Conservation (phyloP, 2,329 filamentous ascomycete genomes). For the Cercospora brassicicola region DNA sequence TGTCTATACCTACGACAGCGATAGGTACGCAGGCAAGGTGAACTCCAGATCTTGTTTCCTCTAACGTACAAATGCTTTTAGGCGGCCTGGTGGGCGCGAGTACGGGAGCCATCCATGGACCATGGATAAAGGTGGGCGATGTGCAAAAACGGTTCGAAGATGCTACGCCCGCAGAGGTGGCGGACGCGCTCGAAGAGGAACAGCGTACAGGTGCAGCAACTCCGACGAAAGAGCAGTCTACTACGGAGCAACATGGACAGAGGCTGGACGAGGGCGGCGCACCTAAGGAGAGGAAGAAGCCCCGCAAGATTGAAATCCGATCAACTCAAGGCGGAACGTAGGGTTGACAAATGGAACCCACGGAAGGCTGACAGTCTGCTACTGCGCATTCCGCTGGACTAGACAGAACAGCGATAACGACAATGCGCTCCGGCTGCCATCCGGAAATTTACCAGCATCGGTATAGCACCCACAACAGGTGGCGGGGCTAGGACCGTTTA, state of each 20-base stretch:
- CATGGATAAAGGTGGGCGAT: conserved; percentile 43
- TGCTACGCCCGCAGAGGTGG: conserved; percentile 25
- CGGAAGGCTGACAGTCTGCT: neutral
- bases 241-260: neutral
- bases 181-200: conserved; percentile 22
- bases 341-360: neutral
- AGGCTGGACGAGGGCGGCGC: neutral
- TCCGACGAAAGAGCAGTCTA: neutral
- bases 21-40: neutral
- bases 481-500: neutral
- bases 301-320: conserved; percentile 26
- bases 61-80: neutral
- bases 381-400: neutral
- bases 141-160: conserved; percentile 23
- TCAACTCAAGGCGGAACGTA: neutral
- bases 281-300: conserved; percentile 18
- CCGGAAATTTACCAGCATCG: neutral
- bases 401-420: neutral
- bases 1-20: conserved; percentile 5
- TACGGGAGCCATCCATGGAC: conserved; percentile 46
- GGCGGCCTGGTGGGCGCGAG: conserved; percentile 39
- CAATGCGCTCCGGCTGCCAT: neutral
- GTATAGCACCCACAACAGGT: neutral
- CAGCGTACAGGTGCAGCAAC: neutral
- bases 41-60: neutral